These are phyloP conservation scores for Mycena crocata DNA, from an alignment of 768 basidiomycete genomes.

Conservation along the genomic window DNA sequence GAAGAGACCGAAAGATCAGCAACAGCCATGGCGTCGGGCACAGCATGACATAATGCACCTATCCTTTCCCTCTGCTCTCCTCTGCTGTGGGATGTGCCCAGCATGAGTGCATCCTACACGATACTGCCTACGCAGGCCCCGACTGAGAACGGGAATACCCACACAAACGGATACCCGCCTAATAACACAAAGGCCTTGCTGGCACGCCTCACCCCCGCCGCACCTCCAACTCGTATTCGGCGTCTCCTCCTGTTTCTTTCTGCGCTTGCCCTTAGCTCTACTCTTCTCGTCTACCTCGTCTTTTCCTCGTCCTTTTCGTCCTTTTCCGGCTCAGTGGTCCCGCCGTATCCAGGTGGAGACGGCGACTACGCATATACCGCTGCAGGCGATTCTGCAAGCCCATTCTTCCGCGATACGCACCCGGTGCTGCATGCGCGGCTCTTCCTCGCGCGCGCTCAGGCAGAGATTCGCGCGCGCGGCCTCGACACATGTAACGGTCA, in stretches of 20 bases:
- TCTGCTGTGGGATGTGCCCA: no score
- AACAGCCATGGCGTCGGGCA: no score
- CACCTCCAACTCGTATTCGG: constrained; percentile 22
- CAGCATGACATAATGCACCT: no score
- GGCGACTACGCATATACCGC: neutral
- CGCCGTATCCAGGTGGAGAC: neutral
- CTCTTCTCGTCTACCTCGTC: constrained; percentile 21
- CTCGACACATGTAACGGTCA: constrained; percentile 30
- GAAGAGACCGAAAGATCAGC: no score
- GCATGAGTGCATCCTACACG: constrained; percentile 20
- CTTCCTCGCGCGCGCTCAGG: constrained; percentile 32
- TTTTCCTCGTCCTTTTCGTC: constrained; percentile 7
- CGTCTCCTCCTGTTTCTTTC: constrained; percentile 21
- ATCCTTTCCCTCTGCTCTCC: no score
- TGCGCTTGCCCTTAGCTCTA: constrained; percentile 22
- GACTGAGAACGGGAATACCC: neutral
- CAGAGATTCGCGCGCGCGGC: constrained; percentile 20
- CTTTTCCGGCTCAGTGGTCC: neutral
- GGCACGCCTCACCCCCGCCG: constrained; percentile 8
- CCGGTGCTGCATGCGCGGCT: constrained; percentile 31
- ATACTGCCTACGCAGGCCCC: constrained; percentile 14
- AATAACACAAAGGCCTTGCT: neutral
- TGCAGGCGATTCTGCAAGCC: constrained; percentile 2
- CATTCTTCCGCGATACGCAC: constrained; percentile 34
- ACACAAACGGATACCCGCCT: constrained; percentile 2